Conservation (phyloP, 2,329 filamentous ascomycete species). For the Podosphaera xanthii region DNA sequence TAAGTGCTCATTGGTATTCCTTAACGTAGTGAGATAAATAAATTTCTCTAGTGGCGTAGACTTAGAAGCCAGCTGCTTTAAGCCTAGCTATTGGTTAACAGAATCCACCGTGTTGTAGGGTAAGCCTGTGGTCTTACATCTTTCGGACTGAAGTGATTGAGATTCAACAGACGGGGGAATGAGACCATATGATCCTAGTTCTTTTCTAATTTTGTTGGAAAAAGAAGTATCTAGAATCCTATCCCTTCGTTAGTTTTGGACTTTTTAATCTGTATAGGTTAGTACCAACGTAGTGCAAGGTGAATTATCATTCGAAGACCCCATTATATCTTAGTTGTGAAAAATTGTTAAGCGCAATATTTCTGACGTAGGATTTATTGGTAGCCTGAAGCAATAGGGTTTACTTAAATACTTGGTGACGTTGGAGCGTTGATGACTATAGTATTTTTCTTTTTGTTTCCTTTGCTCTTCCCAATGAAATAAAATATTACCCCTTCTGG, state of each 20-base stretch:
- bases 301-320: too few species aligned
- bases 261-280: too few species aligned
- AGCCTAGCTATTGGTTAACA: conserved; percentile 6
- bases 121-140: conserved; percentile 8
- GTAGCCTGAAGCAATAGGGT: too few species aligned
- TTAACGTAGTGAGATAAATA: conserved; percentile 13
- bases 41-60: conserved; percentile 14
- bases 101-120: not conserved
- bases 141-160: conserved; percentile 10
- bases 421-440: too few species aligned
- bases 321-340: too few species aligned
- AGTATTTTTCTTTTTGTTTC: not conserved
- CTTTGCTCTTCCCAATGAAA: not conserved
- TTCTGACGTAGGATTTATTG: too few species aligned
- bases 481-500: not conserved
- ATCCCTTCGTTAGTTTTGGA: not conserved
- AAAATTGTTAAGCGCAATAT: too few species aligned
- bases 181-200: conserved; percentile 12
- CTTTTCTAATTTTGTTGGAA: conserved; percentile 8
- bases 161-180: conserved; percentile 13
- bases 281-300: too few species aligned
- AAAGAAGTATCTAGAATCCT: conserved; percentile 13
- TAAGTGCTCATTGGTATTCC: conserved; percentile 13
- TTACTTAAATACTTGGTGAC: too few species aligned
- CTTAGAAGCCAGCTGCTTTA: conserved; percentile 14